Percentiles rank a stretch among this genome's conserved stretches.
These are phyloP conservation scores for Raffaelea ambrosiae DNA, from an alignment of 2,329 filamentous ascomycete species.

Conservation along the genomic window DNA sequence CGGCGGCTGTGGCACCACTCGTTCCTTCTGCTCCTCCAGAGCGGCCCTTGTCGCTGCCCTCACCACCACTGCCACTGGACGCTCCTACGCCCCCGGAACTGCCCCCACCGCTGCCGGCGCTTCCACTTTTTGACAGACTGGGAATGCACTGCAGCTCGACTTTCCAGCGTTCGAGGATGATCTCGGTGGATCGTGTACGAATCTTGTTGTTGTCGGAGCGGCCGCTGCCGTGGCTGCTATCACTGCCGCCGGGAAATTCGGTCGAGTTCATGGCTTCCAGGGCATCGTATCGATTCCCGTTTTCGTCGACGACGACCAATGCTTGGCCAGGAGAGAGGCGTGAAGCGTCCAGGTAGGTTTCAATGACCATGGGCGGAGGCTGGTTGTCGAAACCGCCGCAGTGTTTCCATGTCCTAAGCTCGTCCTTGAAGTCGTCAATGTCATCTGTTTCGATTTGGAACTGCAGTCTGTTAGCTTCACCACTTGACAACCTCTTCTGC, in stretches of 20 bases:
- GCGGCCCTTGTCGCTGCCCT: neutral
- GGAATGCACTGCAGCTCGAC: conserved; percentile 65
- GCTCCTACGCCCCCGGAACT: neutral
- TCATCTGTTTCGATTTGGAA: conserved; percentile 95
- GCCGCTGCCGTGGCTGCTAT: conserved; percentile 29
- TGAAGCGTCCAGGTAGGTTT: conserved; percentile 78
- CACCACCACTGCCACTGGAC: neutral
- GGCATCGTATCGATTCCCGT: conserved; percentile 89
- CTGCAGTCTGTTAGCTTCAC: conserved; percentile 39
- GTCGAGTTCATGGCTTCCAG: conserved; percentile 68
- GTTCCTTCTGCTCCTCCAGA: neutral
- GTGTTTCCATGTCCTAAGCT: conserved; percentile 72
- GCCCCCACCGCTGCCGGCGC: neutral
- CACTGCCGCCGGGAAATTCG: conserved; percentile 26
- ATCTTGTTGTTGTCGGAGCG: conserved; percentile 9
- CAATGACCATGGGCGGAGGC: conserved; percentile 79
- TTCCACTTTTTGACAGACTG: conserved; percentile 6
- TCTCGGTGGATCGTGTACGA: conserved; percentile 42
- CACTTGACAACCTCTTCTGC: too few relatives aligned
- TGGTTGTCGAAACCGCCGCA: conserved; percentile 68
- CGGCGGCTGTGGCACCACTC: neutral
- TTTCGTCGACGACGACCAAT: conserved; percentile 78
- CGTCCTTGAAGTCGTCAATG: conserved; percentile 76
- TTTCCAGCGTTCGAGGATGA: conserved; percentile 86
- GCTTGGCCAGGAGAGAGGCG: conserved; percentile 76